Conservation (phyloP, 2,329 filamentous ascomycete species). For the Coniochaeta prunicola region DNA sequence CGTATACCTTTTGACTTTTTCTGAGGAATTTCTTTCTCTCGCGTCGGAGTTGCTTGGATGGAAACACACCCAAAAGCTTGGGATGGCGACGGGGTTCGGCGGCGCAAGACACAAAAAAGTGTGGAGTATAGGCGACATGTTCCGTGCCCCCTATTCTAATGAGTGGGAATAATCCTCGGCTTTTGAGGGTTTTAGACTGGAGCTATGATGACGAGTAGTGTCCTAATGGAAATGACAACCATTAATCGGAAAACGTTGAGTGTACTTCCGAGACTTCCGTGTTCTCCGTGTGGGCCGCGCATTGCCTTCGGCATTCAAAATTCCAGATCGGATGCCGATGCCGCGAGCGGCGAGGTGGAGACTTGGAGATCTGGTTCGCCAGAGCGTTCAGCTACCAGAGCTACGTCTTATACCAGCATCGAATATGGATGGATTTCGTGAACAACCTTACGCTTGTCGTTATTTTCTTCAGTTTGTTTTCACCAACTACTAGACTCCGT, state of each 20-base stretch:
- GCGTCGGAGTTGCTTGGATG: neutral
- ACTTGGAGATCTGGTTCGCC: neutral
- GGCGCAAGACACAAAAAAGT: neutral
- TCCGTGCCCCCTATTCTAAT: neutral
- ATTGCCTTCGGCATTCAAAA: neutral
- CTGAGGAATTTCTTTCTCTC: neutral
- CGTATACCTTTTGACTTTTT: neutral
- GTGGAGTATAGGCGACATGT: neutral
- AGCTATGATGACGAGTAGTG: neutral
- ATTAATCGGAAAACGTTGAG: neutral
- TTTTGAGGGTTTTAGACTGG: neutral
- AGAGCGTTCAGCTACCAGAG: no score
- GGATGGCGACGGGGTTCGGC: neutral
- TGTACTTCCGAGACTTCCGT: neutral
- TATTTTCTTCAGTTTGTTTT: neutral
- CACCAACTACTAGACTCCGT: no score
- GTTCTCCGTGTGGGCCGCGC: neutral
- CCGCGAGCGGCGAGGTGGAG: constrained; percentile 1
- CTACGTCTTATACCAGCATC: no score
- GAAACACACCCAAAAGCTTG: neutral
- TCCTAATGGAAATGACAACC: neutral
- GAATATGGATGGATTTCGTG: neutral
- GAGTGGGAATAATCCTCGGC: neutral
- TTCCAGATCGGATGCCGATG: neutral
- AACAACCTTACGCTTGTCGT: neutral